Percentiles rank a stretch among this genome's conserved stretches.
phyloP scores from a whole-genome alignment of 495 filamentous ascomycete species.

The Penicillium lividum region DNA sequence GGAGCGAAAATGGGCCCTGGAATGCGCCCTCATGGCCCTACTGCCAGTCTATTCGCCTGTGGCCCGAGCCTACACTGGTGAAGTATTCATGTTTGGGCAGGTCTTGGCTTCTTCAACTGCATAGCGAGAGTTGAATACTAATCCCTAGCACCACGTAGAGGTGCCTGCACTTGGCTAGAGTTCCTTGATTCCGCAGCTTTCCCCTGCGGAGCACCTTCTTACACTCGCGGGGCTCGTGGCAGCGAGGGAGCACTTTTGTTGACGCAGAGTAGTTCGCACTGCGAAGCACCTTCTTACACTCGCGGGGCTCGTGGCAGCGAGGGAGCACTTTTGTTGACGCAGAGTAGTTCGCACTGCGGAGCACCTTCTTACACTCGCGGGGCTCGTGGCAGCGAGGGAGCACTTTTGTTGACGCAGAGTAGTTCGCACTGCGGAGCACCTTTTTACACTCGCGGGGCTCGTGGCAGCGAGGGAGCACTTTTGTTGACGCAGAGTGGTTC shows the following conservation, averaged over 20 bases:
- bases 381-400: no score
- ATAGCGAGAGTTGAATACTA: background rate
- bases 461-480: no score
- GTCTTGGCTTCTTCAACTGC: background rate
- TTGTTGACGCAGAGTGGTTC: no score
- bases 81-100: background rate
- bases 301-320: no score
- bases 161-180: background rate
- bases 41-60: slow-evolving; percentile 2
- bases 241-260: no score
- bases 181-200: background rate
- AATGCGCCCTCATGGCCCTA: slow-evolving; percentile 2
- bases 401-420: no score
- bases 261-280: no score
- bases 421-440: background rate
- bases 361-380: no score
- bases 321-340: background rate
- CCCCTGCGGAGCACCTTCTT: background rate
- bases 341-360: background rate
- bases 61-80: background rate
- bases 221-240: no score
- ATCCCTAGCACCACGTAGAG: background rate
- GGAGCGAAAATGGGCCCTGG: background rate
- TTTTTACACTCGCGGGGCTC: no score
- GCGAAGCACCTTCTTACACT: background rate